These are phyloP conservation scores for Macrolepiota dolichaula DNA, from an alignment of 768 basidiomycete species.

Conservation along the genomic window DNA sequence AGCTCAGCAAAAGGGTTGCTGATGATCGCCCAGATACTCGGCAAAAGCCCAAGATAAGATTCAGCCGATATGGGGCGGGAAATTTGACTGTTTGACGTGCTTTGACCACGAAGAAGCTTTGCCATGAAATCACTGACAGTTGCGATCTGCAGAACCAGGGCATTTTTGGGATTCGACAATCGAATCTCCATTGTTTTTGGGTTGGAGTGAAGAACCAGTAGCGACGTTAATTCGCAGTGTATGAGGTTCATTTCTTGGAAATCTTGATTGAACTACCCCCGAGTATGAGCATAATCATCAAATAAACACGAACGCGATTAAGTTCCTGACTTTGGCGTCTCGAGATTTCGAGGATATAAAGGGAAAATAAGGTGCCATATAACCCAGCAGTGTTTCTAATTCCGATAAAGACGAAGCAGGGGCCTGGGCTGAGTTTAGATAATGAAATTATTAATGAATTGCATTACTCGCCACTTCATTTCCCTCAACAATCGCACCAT, in stretches of 20 bases:
- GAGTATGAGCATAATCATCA: constrained; percentile 3
- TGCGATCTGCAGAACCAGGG: constrained; percentile 35
- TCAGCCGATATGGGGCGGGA: constrained; percentile 48
- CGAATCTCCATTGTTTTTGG: constrained; percentile 17
- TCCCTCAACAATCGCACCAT: constrained; percentile 50
- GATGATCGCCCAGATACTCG: constrained; percentile 76
- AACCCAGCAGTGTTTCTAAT: constrained; percentile 56
- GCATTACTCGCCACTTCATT: constrained; percentile 31
- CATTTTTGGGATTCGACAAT: constrained; percentile 7
- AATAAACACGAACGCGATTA: not conserved
- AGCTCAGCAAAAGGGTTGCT: constrained; percentile 31
- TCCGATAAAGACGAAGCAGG: constrained; percentile 35
- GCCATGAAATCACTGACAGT: constrained; percentile 61
- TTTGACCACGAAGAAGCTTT: constrained; percentile 52
- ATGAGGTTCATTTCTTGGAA: constrained; percentile 72
- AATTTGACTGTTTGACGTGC: constrained; percentile 37
- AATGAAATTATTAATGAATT: not conserved
- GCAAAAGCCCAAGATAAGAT: constrained; percentile 66
- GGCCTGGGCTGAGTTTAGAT: constrained; percentile 14
- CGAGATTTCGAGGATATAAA: constrained; percentile 47
- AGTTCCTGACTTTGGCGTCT: constrained; percentile 55
- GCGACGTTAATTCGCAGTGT: constrained; percentile 74
- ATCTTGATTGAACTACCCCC: constrained; percentile 53
- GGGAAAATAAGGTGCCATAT: constrained; percentile 86
- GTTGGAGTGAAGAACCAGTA: constrained; percentile 45